Base-by-base conservation (phyloP, 176 grass and related monocot genomes). In the Miscanthus lutarioriparius region DNA sequence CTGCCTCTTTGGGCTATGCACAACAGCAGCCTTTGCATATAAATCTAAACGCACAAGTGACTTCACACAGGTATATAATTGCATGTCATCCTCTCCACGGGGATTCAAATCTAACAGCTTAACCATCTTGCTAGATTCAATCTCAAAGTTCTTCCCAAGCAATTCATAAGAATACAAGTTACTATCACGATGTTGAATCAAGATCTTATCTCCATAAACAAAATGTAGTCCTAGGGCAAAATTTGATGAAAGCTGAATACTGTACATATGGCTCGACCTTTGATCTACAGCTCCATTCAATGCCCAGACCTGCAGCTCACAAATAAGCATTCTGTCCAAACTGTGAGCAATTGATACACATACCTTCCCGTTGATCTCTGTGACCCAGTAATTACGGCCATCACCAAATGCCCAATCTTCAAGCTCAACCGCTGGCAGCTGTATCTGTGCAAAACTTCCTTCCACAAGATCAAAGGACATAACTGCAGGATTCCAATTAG, bases 1-100 rank as follows among this genome's bases (percentile, higher is more conserved):
- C 53, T 8, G 53, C 20, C 19, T 56, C 53, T 56, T 56, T n/a
- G 53, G 53, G 53, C 7, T 9, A 56, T 2, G 17, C 53, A 56
- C 53, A 56, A 56, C 11, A 40, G 26, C 37, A n/a, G 65, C 80
- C 27, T 62, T 82, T 8, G 19, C 66, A n/a, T 82, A 83, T 37
- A 41, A 51, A 70, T 83, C 80, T 40, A 87, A 77, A 11, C 22
- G 38, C n/a, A 87, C 86, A 71, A 83, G 36, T 23, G 72, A 82
- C 22, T 71, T 82, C 49, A 70, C 64, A 37, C 3, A 32, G 20
- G 56, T 13, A 71, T 49, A 77, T 15, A 30, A 82, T 32, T 45
- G 63, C 14, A 77, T 64, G 12, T 32, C 56, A 6, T 9, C 0
- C 0, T 22, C 0, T 10, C 10, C 12, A 1, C 16, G 16, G 49